Evolutionary conservation across 345 rosid genomes (phyloP), one percentile per base, ranked within the genome.

Genomic region (Eucalyptus coolabah): DNA sequence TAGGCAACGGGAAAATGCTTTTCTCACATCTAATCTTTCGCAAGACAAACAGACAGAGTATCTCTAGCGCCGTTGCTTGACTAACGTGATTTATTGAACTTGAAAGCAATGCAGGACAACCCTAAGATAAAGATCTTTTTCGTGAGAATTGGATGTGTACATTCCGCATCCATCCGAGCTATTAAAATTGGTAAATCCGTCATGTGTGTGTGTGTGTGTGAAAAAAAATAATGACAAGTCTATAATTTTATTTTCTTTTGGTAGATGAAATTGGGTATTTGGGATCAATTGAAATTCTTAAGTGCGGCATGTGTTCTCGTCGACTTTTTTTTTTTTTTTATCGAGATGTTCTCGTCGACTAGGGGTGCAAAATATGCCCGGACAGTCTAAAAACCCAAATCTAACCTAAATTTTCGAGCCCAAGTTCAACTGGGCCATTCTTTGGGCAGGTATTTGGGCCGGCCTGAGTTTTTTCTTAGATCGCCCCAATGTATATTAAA

Each of bases 121-220:
- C 59, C 59, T 53, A 53, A 19, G 56, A 53, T 53, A 53, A 53
- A 18, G 10, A 7, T 53, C 56, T 53, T 53, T 51, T 53, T 53
- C 2, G 4, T 53, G 59, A 53, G 59, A 24, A 56, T 56, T 10
- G 63, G 63, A 56, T 23, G 63, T 56, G 28, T 56, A 23, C 63
- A 23, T 56, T 23, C 63, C 6, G 12, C 28, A 56, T 56, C 13
- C 6, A 56, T 56, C 3, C 3, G 3, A 56, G 2, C 1, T 56
- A 56, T 53, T 53, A 26, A 53, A 53, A 53, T 53, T 53, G 59
- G 24, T 53, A 53, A 53, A 53, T 53, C 2, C 53, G 21, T 50
- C 21, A 17, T 17, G 2, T 16, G 4, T 50, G 0, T 50, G 0
- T 50, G 0, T 6, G 2, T 51, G 4, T 7, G 56, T 18, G 19